Percentiles rank a stretch among this genome's conserved stretches.
Conservation (phyloP, 352 stramenopile genomes). For the Pythium plurisporium region DNA sequence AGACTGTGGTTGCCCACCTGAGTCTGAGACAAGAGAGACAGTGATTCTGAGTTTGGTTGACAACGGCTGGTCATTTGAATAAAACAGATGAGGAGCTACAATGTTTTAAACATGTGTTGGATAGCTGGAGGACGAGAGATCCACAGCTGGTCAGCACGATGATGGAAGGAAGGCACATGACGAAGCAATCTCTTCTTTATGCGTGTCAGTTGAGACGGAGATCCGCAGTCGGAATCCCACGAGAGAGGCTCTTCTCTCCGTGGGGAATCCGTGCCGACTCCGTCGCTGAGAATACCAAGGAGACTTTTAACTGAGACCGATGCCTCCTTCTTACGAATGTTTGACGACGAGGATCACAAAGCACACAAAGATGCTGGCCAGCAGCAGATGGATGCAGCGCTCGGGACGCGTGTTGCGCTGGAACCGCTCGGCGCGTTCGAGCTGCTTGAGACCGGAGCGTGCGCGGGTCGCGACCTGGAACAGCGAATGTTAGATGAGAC, state of each 20-base stretch:
- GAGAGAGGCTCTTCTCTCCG: not conserved
- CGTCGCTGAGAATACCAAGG: not conserved
- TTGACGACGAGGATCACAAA: slow-evolving; percentile 66
- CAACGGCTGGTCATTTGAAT: not conserved
- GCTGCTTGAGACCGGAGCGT: slow-evolving; percentile 52
- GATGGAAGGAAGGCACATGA: slow-evolving; percentile 16
- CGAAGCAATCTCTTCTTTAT: slow-evolving; percentile 10
- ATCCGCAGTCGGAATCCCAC: not conserved
- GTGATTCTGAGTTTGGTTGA: not conserved
- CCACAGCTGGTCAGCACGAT: too few species aligned
- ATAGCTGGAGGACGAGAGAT: too few species aligned
- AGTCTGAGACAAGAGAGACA: not conserved
- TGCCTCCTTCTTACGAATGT: slow-evolving; percentile 36
- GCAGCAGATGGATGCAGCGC: slow-evolving; percentile 65
- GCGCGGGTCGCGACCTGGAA: slow-evolving; percentile 51
- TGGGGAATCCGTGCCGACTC: not conserved
- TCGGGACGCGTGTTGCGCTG: slow-evolving; percentile 62
- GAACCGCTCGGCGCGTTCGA: slow-evolving; percentile 56
- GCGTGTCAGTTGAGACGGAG: slow-evolving; percentile 17
- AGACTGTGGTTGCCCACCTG: not conserved
- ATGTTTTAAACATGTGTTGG: too few species aligned
- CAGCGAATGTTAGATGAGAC: too few species aligned
- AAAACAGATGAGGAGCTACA: not conserved
- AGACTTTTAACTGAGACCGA: not conserved
- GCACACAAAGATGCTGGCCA: slow-evolving; percentile 59